Evolutionary conservation across 305 asterid species (phyloP), one percentile per base, ranked within the genome.

Genomic region (Fraxinus sp.): DNA sequence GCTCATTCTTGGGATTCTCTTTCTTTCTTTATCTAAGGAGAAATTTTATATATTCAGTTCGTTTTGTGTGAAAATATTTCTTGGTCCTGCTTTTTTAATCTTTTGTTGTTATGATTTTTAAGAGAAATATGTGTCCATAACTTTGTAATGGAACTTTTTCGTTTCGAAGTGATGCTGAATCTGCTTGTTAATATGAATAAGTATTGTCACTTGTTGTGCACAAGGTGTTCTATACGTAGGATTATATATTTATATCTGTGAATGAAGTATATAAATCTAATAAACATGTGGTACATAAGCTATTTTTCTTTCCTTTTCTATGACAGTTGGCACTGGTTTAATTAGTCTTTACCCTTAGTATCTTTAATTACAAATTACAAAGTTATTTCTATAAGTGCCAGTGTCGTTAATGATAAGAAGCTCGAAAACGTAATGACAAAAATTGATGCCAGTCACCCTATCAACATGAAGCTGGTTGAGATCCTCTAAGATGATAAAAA

Each of bases 1-100:
- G 64, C 88, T 86, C 77, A 68, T 88, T 78, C 79, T 85, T 84
- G 81, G 78, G 85, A 86, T 85, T 85, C 90, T 83, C 87, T 85
- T 81, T 57, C 9, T 57, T 57, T 82, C 85, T 90, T 88, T 80
- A 79, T 83, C 80, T 82, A 86, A 84, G 89, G 84, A 72, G 70
- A 78, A 78, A 82, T 84, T 79, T 83, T 80, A 46, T 46, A 16
- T 22, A 30, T 30, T 30, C 33, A 30, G 33, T 30, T 30, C 33
- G 33, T 30, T 30, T 30, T 30, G 33, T 30, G 33, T 4, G 33
- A 30, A 2, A 30, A 30, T 3, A 30, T 30, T 30, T 30, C 3
- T 30, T 30, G 33, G 33, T 30, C 33, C 30, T 26, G 30, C 33
- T 30, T 30, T 30, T 30, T 30, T 2, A 30, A 30, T 30, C 2